Conservation (phyloP, 805 yeast species). For the Lipomyces spencermartinsiae region DNA sequence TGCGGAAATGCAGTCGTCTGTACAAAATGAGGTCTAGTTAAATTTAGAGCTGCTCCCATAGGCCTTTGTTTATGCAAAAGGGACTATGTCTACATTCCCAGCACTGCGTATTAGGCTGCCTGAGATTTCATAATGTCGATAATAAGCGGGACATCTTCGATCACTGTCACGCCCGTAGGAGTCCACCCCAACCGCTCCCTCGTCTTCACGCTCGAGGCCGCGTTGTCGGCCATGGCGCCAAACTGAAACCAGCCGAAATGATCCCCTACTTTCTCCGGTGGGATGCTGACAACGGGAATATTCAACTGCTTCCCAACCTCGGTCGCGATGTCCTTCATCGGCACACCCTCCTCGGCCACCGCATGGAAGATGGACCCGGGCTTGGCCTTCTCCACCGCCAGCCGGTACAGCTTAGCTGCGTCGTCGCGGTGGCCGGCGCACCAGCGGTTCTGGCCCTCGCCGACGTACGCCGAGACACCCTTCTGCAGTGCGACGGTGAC, state of each 20-base stretch:
- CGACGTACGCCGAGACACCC: constrained; percentile 1
- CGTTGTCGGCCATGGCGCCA: not conserved
- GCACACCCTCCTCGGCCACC: constrained; percentile 2
- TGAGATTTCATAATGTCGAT: not conserved
- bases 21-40: not conserved
- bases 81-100: not conserved
- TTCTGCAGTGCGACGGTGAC: not conserved
- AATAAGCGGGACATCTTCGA: not conserved
- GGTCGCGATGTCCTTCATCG: not conserved
- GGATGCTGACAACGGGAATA: constrained; percentile 1
- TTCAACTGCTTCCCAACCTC: not conserved
- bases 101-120: not conserved
- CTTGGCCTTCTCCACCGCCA: not conserved
- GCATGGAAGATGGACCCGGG: constrained; percentile 1
- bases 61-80: not conserved
- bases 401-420: constrained; percentile 3
- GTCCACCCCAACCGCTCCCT: constrained; percentile 4
- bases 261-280: not conserved
- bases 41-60: not conserved
- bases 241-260: constrained; percentile 1
- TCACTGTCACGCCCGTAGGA: not conserved
- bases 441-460: constrained; percentile 4
- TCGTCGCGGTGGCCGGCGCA: constrained; percentile 5
- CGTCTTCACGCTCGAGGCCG: not conserved
- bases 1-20: not conserved